Evolutionary conservation across 1,139 yeast species (phyloP).

Genomic region (Eremothecium sinecaudum): DNA sequence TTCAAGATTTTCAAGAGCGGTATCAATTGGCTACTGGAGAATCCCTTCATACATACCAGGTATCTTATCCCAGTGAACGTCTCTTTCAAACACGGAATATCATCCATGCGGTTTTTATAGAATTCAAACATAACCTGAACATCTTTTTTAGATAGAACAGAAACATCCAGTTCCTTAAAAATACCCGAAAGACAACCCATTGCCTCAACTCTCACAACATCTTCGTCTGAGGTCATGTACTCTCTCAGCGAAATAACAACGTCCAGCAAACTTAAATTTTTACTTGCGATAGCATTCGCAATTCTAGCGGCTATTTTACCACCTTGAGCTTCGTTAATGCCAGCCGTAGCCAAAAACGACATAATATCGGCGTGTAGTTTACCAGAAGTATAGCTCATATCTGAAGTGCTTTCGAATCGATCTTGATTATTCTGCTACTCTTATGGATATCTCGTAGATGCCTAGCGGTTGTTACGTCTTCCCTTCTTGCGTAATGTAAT

Average conservation of each 20-base stretch:
- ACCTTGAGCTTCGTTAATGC: constrained; percentile 33
- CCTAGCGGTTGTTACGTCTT: too few species aligned
- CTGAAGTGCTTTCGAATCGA: too few species aligned
- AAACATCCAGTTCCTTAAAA: constrained; percentile 34
- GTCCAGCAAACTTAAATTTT: constrained; percentile 38
- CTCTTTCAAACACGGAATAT: constrained; percentile 44
- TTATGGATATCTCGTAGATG: too few species aligned
- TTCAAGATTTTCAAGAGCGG: constrained; percentile 37
- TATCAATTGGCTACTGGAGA: constrained; percentile 29
- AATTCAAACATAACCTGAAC: constrained; percentile 59
- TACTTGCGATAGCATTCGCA: constrained; percentile 30
- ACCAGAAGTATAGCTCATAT: constrained; percentile 7
- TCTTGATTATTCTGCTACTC: too few species aligned
- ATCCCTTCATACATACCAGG: constrained; percentile 42
- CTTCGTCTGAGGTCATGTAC: constrained; percentile 61
- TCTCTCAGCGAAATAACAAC: constrained; percentile 49
- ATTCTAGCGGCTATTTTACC: constrained; percentile 29
- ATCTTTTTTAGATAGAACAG: constrained; percentile 50
- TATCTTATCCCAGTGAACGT: constrained; percentile 49
- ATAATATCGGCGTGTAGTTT: constrained; percentile 28
- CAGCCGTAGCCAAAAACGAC: constrained; percentile 37
- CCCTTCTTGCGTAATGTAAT: too few species aligned
- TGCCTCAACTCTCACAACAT: constrained; percentile 34
- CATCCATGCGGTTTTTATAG: constrained; percentile 56
- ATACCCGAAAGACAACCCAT: constrained; percentile 51